phyloP scores from a whole-genome alignment of 352 stramenopile genomes.

The Globisporangium sylvaticum region DNA sequence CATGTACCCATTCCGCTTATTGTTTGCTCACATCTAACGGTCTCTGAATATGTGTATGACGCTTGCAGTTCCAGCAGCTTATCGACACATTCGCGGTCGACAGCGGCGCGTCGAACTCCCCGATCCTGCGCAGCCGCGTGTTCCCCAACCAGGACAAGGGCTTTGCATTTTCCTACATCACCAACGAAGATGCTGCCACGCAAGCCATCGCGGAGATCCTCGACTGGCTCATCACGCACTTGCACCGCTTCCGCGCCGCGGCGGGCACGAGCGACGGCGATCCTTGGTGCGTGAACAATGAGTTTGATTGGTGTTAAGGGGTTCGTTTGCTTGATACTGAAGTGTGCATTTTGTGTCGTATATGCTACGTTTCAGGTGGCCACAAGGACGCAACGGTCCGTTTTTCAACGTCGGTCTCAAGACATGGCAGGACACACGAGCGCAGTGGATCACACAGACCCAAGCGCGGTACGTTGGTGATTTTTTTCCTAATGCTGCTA shows the following conservation, averaged over 20 bases:
- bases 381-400: constrained; percentile 81
- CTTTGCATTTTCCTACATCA: constrained; percentile 88
- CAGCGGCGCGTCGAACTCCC: constrained; percentile 12
- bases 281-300: constrained; percentile 58
- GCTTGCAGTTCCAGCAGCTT: constrained; percentile 47
- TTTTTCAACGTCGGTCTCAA: constrained; percentile 81
- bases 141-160: constrained; percentile 73
- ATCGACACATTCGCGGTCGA: constrained; percentile 30
- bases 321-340: no score
- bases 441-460: constrained; percentile 67
- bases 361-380: constrained; percentile 46
- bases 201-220: constrained; percentile 82
- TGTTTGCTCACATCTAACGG: background rate
- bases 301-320: no score
- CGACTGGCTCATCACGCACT: constrained; percentile 79
- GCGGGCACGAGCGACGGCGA: constrained; percentile 75
- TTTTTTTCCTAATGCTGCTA: background rate
- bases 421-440: constrained; percentile 71
- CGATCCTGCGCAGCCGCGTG: constrained; percentile 32
- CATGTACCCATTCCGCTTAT: background rate
- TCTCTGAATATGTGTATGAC: background rate
- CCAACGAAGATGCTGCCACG: constrained; percentile 85
- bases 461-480: constrained; percentile 45
- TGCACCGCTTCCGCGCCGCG: constrained; percentile 79
- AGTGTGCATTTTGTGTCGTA: background rate